A percentile compares a stretch with the other conserved stretches of the same genome.
These are phyloP conservation scores for Aspergillus diversus DNA, from an alignment of 495 filamentous ascomycete species.

Conservation along the genomic window DNA sequence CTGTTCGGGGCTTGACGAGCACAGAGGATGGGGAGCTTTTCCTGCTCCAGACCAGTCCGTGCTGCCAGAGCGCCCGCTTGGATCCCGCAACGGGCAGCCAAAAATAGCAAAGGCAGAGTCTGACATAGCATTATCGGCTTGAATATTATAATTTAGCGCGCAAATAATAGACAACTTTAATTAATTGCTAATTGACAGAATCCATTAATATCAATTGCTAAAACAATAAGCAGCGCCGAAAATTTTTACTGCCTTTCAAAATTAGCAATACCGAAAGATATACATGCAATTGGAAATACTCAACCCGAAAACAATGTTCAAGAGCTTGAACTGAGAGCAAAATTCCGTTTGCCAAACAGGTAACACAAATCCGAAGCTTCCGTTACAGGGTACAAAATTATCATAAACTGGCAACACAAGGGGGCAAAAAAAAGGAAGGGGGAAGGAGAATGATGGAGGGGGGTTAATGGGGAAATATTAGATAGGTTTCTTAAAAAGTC, in stretches of 20 bases:
- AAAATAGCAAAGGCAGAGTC: background rate
- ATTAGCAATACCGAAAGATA: background rate
- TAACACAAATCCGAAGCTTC: too few species aligned
- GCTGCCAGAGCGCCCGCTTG: background rate
- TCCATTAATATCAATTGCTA: background rate
- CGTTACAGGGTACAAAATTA: too few species aligned
- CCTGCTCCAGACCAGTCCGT: background rate
- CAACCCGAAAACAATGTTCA: too few species aligned
- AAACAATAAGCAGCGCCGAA: background rate
- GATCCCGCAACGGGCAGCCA: background rate
- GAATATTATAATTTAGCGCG: too few species aligned
- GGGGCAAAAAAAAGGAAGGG: background rate
- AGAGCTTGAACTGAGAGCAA: too few species aligned
- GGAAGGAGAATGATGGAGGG: background rate
- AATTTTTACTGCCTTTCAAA: background rate
- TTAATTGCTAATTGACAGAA: background rate
- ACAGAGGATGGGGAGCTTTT: background rate
- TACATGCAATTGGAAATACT: background rate
- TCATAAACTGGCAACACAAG: too few species aligned
- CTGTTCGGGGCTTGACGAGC: too few species aligned
- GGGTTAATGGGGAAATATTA: background rate
- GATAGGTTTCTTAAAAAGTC: slow-evolving; percentile 6
- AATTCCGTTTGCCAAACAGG: too few species aligned
- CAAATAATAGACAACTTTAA: background rate
- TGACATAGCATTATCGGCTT: background rate